A percentile compares a stretch with the other conserved stretches of the same genome.
Conservation (phyloP, 2,329 filamentous ascomycete genomes). For the Colletotrichum chlorophyti region DNA sequence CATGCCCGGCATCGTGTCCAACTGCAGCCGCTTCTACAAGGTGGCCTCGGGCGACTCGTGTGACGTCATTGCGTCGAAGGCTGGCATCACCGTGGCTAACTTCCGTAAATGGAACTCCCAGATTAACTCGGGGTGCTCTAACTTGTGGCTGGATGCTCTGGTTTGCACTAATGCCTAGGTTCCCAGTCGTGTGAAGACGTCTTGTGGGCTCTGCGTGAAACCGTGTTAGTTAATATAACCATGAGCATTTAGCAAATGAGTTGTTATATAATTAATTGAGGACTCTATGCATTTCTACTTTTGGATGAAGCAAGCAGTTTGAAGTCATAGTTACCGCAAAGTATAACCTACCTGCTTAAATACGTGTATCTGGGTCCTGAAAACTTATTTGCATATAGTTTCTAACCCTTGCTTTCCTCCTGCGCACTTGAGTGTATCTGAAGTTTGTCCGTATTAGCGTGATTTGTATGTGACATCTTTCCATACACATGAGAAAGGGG, state of each 20-base stretch:
- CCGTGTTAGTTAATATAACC: neutral
- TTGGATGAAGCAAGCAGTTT: neutral
- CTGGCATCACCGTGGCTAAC: constrained; percentile 33
- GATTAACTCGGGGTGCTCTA: constrained; percentile 21
- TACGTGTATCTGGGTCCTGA: too few species aligned
- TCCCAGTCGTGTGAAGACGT: neutral
- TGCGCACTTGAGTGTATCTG: too few species aligned
- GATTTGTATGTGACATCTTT: too few species aligned
- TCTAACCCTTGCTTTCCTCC: too few species aligned
- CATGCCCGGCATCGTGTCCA: constrained; percentile 30
- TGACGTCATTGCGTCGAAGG: constrained; percentile 6
- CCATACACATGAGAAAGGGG: too few species aligned
- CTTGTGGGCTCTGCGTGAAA: neutral
- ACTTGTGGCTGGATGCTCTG: constrained; percentile 21
- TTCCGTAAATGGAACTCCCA: constrained; percentile 34
- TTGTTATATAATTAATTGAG: neutral
- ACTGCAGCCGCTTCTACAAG: constrained; percentile 30
- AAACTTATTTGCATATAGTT: too few species aligned
- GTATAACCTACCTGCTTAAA: neutral
- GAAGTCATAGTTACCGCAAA: neutral
- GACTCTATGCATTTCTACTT: neutral
- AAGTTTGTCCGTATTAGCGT: too few species aligned
- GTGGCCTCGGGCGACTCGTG: constrained; percentile 22
- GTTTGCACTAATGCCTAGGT: constrained; percentile 1
- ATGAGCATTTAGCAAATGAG: neutral